Base-by-base conservation (phyloP, 306 rosid species). In the Hylodesmum podocarpum region DNA sequence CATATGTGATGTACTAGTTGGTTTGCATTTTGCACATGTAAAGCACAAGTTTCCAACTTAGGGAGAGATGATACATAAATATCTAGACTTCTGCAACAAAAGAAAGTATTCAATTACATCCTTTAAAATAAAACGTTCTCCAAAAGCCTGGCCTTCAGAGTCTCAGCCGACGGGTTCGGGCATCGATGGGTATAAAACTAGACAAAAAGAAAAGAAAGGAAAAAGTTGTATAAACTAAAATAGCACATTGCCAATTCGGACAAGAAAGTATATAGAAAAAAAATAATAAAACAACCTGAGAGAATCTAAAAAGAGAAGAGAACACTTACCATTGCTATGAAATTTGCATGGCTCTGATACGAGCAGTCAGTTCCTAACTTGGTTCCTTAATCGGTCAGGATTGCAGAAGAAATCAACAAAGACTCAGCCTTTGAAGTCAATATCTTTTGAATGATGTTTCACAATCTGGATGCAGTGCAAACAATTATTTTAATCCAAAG, bases 331-430 rank as follows among this genome's bases (percentile, higher is more conserved):
- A 24, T 53, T 27, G 74, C 83, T 83, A 88, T 15, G 92, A 92
- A 83, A 86, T 90, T 83, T 95, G 93, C 87, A 92, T 59, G 19
- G 97, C 96, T 79, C 98, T 84, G 83, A 92, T 93, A 40, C 97
- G 82, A 0, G 97, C 91, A 66, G 87, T 90, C 46, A 95, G 85
- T 73, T 95, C 97, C 97, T 80, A 46, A 95, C 97, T 85, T 88
- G 97, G 80, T 78, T 90, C 89, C 91, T 90, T 81, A 89, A 41
- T 9, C 96, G 89, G 70, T 95, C 98, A 0, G 98, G 93, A 85
- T 95, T 92, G 88, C 97, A 90, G 53, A 95, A 95, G 92, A 95
- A 95, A 85, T 95, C 97, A 9, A 90, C 97, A 3, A 89, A 92
- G 43, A 95, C 97, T 18, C 96, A 80, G 54, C 99, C 85, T 83